phyloP scores from a whole-genome alignment of 306 rosid genomes.

The Malus sylvestris region DNA sequence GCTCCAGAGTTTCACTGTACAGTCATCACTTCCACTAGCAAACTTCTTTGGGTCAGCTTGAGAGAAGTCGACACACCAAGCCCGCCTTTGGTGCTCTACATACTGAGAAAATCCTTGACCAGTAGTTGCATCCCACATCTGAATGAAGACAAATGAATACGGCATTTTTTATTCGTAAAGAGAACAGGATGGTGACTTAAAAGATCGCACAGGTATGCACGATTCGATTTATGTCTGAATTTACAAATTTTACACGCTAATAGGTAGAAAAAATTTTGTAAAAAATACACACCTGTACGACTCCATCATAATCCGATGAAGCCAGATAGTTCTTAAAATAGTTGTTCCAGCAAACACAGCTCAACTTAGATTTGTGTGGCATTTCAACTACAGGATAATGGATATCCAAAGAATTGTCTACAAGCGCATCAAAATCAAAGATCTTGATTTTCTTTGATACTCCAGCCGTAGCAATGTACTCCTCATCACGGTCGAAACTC shows the following conservation, averaged over 20 bases:
- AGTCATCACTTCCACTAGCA: conserved; percentile 82
- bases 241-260: not conserved
- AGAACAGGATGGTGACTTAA: too few relatives aligned
- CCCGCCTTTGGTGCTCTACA: conserved; percentile 58
- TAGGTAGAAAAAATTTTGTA: not conserved
- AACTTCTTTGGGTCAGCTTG: conserved; percentile 54
- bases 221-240: not conserved
- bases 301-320: conserved; percentile 71
- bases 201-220: not conserved
- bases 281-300: conserved; percentile 49
- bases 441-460: conserved; percentile 75
- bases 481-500: conserved; percentile 68
- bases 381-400: conserved; percentile 72
- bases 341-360: conserved; percentile 72
- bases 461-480: conserved; percentile 69
- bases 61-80: conserved; percentile 80
- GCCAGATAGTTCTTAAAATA: conserved; percentile 69
- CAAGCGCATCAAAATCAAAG: conserved; percentile 50
- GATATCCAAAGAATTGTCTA: conserved; percentile 49
- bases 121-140: conserved; percentile 72
- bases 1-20: conserved; percentile 62
- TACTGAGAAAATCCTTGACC: conserved; percentile 48
- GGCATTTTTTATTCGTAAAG: not conserved
- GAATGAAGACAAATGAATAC: conserved; percentile 21
- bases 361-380: conserved; percentile 58